Conservation (phyloP, 192 early-diverging fungal genomes). For the Irineochytrium annulatum region DNA sequence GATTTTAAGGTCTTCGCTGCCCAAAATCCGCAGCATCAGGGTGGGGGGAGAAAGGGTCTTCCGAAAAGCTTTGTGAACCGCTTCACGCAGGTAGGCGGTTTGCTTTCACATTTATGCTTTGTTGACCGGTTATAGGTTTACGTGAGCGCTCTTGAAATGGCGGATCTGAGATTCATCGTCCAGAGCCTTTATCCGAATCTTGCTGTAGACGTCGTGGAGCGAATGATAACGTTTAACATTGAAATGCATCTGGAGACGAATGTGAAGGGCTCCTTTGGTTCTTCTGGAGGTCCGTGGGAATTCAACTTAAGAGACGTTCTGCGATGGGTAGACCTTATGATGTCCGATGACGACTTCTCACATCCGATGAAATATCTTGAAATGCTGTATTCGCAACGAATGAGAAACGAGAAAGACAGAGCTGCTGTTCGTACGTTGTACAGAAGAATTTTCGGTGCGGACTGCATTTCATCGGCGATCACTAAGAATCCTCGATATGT, state of each 20-base stretch:
- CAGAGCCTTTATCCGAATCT: slow-evolving; percentile 40
- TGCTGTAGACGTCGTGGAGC: slow-evolving; percentile 18
- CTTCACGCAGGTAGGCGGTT: slow-evolving; percentile 59
- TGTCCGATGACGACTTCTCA: slow-evolving; percentile 17
- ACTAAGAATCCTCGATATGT: too few relatives aligned
- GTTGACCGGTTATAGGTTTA: slow-evolving; percentile 59
- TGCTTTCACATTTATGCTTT: slow-evolving; percentile 12
- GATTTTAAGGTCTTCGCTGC: slow-evolving; percentile 94
- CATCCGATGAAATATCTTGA: slow-evolving; percentile 37
- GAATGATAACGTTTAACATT: slow-evolving; percentile 80
- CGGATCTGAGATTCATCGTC: slow-evolving; percentile 80
- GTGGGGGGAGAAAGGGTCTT: slow-evolving; percentile 97
- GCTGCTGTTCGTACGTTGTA: slow-evolving; percentile 21
- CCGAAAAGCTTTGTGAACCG: slow-evolving; percentile 96
- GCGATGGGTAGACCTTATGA: slow-evolving; percentile 85
- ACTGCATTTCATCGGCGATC: too few relatives aligned
- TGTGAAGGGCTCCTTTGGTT: slow-evolving; percentile 69
- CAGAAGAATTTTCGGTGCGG: not conserved
- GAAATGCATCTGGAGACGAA: slow-evolving; percentile 83
- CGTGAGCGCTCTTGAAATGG: slow-evolving; percentile 72
- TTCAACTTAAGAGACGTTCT: slow-evolving; percentile 98
- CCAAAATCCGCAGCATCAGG: slow-evolving; percentile 95
- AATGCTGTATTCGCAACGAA: slow-evolving; percentile 83
- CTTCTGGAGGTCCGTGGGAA: slow-evolving; percentile 89
- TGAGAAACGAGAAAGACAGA: slow-evolving; percentile 80